Conservation (phyloP, 805 yeast species). For the Zygoascus tannicola region DNA sequence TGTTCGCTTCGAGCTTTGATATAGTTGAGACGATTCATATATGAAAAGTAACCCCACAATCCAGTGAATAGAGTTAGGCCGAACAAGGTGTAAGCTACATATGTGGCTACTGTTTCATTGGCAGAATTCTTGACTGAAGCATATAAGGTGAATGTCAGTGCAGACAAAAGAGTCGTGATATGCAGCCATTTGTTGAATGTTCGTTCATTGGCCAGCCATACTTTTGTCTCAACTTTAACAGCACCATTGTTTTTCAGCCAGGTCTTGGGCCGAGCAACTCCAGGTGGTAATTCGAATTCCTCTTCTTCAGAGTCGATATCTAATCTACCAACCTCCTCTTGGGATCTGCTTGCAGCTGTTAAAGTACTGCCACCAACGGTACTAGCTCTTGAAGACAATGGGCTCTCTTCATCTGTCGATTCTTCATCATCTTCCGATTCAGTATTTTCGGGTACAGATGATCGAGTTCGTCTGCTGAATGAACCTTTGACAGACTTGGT, state of each 20-base stretch:
- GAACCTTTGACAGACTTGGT: not conserved
- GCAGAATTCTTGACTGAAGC: constrained; percentile 62
- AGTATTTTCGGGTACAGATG: constrained; percentile 30
- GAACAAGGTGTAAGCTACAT: constrained; percentile 72
- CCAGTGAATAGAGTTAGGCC: constrained; percentile 75
- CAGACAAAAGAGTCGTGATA: constrained; percentile 74
- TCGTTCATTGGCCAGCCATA: constrained; percentile 97
- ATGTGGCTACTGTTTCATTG: constrained; percentile 45
- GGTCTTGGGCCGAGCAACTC: constrained; percentile 72
- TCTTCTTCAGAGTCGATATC: constrained; percentile 62
- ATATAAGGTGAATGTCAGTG: constrained; percentile 77
- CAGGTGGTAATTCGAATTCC: constrained; percentile 78
- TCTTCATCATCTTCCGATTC: constrained; percentile 29
- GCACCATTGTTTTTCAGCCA: constrained; percentile 86
- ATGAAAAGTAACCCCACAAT: constrained; percentile 80
- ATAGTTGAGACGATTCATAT: constrained; percentile 56
- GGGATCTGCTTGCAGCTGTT: not conserved
- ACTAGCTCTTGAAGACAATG: not conserved
- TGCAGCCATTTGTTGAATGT: constrained; percentile 94
- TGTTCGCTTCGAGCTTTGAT: constrained; percentile 76
- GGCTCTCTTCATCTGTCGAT: constrained; percentile 7
- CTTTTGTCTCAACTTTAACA: constrained; percentile 91
- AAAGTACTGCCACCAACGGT: not conserved
- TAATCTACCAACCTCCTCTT: constrained; percentile 13
- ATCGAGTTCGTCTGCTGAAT: not conserved